Evolutionary conservation across 164 flowering plant species (phyloP).

Genomic region (Nelumbo lutea): DNA sequence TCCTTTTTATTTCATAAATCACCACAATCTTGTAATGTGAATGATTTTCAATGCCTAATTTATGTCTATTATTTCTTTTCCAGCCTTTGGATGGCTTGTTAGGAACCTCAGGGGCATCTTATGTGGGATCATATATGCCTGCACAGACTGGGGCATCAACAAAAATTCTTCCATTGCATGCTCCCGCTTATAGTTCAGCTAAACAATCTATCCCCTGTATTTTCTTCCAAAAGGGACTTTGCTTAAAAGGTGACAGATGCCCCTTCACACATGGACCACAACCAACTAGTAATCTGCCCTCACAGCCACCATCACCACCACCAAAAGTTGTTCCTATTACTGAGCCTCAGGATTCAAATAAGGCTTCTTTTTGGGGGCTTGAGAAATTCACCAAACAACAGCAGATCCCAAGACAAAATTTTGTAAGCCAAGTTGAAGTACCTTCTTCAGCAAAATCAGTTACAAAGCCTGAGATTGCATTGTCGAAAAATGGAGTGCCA

Average conservation of each 20-base stretch:
- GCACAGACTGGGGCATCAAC: constrained; percentile 20
- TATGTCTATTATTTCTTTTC: constrained; percentile 10
- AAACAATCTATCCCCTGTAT: constrained; percentile 68
- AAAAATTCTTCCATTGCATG: constrained; percentile 19
- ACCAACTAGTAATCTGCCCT: constrained; percentile 24
- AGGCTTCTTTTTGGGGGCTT: constrained; percentile 27
- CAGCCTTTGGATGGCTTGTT: constrained; percentile 84
- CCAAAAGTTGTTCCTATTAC: constrained; percentile 22
- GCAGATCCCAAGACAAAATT: constrained; percentile 28
- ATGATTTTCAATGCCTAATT: background rate
- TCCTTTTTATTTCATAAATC: background rate
- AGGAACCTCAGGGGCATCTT: constrained; percentile 36
- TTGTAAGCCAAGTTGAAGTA: constrained; percentile 26
- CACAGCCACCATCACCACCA: constrained; percentile 17
- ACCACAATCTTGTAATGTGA: background rate
- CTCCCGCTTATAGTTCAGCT: constrained; percentile 24
- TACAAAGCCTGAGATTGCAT: constrained; percentile 20
- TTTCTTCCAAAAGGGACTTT: constrained; percentile 74
- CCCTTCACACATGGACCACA: constrained; percentile 55
- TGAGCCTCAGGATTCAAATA: constrained; percentile 33
- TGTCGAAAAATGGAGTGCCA: constrained; percentile 18
- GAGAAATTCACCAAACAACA: constrained; percentile 37
- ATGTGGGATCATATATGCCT: constrained; percentile 36
- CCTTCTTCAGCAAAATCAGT: constrained; percentile 18
- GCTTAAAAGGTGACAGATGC: constrained; percentile 84